A percentile compares a stretch with the other conserved stretches of the same genome.
Evolutionary conservation across 2,329 filamentous ascomycete genomes (phyloP).

Genomic region (Uncinocarpus reesii): DNA sequence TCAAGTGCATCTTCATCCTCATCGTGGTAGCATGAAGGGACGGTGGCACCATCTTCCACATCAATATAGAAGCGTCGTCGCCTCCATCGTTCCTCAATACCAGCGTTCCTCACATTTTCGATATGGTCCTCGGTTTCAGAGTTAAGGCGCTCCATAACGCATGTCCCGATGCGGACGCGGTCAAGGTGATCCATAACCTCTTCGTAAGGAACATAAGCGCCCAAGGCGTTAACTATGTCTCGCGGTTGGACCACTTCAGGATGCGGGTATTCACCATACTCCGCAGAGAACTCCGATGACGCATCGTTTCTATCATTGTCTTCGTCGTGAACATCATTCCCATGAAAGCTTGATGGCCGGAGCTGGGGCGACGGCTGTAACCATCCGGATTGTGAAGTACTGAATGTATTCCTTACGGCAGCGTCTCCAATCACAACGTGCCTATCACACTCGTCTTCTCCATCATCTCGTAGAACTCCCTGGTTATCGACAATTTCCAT

Average conservation of each 20-base stretch:
- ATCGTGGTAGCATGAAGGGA: constrained; percentile 50
- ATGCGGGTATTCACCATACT: constrained; percentile 30
- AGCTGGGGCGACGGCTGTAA: constrained; percentile 16
- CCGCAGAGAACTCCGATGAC: constrained; percentile 6
- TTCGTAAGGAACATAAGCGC: constrained; percentile 32
- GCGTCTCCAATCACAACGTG: constrained; percentile 49
- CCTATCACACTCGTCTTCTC: constrained; percentile 50
- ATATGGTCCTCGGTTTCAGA: constrained; percentile 29
- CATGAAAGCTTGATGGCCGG: neutral
- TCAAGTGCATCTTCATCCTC: constrained; percentile 44
- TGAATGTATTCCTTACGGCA: constrained; percentile 30
- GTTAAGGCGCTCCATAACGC: constrained; percentile 29
- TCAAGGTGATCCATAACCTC: constrained; percentile 37
- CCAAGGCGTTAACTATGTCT: constrained; percentile 36
- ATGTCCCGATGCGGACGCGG: constrained; percentile 32
- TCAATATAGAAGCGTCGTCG: constrained; percentile 72
- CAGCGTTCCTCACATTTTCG: constrained; percentile 31
- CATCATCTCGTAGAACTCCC: constrained; percentile 50
- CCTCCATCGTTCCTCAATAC: constrained; percentile 62
- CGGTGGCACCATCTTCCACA: constrained; percentile 65
- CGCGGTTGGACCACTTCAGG: constrained; percentile 30
- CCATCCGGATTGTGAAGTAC: constrained; percentile 21
- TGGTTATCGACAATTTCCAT: constrained; percentile 53
- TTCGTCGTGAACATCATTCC: constrained; percentile 10
- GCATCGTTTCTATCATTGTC: constrained; percentile 18